phyloP scores from a whole-genome alignment of 179 eudicot species.

The Heliamphora pulchella region DNA sequence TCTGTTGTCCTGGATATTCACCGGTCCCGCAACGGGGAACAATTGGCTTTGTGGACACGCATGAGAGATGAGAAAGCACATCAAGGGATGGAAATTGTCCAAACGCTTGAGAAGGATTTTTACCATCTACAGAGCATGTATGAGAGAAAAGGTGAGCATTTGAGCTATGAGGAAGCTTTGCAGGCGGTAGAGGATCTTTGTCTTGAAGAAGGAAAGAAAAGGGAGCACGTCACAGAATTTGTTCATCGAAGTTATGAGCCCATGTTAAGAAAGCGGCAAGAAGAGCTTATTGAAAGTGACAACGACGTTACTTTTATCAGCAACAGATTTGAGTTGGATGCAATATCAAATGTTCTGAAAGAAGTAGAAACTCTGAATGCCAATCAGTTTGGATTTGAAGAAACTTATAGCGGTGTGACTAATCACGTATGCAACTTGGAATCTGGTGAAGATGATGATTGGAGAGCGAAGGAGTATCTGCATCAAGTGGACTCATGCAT shows the following conservation, averaged over 20 bases:
- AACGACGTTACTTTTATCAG: constrained; percentile 33
- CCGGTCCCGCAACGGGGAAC: constrained; percentile 54
- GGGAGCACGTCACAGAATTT: constrained; percentile 48
- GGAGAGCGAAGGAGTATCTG: constrained; percentile 66
- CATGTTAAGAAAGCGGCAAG: constrained; percentile 61
- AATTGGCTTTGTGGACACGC: constrained; percentile 57
- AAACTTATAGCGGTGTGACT: constrained; percentile 42
- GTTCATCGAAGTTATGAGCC: constrained; percentile 46
- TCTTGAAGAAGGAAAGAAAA: constrained; percentile 71
- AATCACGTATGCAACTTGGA: constrained; percentile 67
- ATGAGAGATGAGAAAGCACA: constrained; percentile 61
- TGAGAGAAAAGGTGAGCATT: constrained; percentile 62
- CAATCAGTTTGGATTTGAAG: constrained; percentile 66
- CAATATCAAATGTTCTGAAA: constrained; percentile 58
- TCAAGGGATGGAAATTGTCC: constrained; percentile 58
- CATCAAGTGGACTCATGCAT: constrained; percentile 65
- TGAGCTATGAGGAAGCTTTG: constrained; percentile 77
- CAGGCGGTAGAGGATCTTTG: constrained; percentile 74
- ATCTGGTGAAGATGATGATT: constrained; percentile 66
- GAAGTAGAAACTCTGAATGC: constrained; percentile 57
- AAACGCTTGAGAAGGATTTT: constrained; percentile 69
- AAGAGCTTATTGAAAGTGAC: constrained; percentile 57
- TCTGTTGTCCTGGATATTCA: constrained; percentile 75
- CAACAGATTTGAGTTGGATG: constrained; percentile 70
- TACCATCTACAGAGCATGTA: constrained; percentile 58